phyloP scores from a whole-genome alignment of 1,139 yeast genomes.

The Saccharomyces pastorianus region DNA sequence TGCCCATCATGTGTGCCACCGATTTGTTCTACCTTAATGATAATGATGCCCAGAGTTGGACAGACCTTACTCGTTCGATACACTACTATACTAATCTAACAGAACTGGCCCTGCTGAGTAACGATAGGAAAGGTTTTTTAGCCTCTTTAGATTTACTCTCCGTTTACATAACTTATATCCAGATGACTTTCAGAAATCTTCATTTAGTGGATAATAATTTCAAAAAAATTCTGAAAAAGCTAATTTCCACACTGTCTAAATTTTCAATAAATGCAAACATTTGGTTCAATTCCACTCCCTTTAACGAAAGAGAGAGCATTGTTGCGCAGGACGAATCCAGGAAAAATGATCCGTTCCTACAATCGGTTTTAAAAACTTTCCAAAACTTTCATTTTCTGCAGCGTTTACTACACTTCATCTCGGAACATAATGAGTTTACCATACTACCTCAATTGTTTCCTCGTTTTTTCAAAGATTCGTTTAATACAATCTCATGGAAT shows the following conservation, averaged over 20 bases:
- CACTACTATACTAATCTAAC: background rate
- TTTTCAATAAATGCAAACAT: background rate
- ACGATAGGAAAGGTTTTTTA: background rate
- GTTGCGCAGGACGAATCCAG: background rate
- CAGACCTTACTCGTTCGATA: background rate
- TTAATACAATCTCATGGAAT: slow-evolving; percentile 67
- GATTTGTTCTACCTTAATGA: background rate
- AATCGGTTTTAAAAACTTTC: background rate
- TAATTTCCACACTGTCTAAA: background rate
- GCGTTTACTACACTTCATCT: background rate
- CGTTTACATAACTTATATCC: background rate
- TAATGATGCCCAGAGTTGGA: background rate
- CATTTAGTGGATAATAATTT: background rate
- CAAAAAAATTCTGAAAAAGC: background rate
- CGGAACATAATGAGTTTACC: background rate
- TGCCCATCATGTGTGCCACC: background rate
- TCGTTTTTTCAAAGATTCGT: slow-evolving; percentile 51
- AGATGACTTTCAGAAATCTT: background rate
- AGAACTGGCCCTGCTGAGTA: background rate
- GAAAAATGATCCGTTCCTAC: background rate
- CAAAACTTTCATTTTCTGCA: background rate
- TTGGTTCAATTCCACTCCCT: background rate
- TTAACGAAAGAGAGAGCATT: background rate
- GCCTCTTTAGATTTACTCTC: background rate
- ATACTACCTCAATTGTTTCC: slow-evolving; percentile 56